phyloP scores from a whole-genome alignment of 2,329 filamentous ascomycete genomes.

The Dryadomyces sulphureus region DNA sequence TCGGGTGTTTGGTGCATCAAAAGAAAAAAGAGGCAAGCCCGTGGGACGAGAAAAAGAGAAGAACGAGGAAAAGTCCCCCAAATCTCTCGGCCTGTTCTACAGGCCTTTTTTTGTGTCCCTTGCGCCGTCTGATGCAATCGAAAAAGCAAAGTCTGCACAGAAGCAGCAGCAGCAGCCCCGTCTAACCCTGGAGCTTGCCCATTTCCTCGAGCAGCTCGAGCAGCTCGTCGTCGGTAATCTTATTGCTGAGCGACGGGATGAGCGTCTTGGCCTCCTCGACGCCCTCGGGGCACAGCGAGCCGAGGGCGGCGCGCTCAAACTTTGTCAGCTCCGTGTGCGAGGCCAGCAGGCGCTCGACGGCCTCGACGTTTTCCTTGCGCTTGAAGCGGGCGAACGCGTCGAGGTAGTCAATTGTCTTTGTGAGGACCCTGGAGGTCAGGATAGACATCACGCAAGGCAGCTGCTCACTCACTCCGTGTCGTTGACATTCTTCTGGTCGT shows the following conservation, averaged over 20 bases:
- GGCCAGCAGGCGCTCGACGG: slow-evolving; percentile 77
- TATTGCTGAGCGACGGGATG: slow-evolving; percentile 76
- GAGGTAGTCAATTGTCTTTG: slow-evolving; percentile 82
- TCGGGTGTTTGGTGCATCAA: neutral
- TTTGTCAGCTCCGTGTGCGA: slow-evolving; percentile 68
- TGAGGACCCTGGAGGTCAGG: slow-evolving; percentile 45
- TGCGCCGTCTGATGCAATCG: slow-evolving; percentile 4
- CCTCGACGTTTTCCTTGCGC: slow-evolving; percentile 84
- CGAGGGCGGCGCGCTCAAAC: slow-evolving; percentile 87
- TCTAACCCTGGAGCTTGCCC: slow-evolving; percentile 49
- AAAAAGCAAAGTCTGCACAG: neutral
- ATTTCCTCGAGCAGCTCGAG: slow-evolving; percentile 84
- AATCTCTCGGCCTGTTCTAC: neutral
- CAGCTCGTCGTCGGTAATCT: slow-evolving; percentile 80
- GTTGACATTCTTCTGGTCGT: slow-evolving; percentile 67
- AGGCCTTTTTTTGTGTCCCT: slow-evolving; percentile 2
- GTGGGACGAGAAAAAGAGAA: too few species aligned
- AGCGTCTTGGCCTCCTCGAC: slow-evolving; percentile 94
- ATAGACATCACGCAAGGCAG: neutral
- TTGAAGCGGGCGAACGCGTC: slow-evolving; percentile 94
- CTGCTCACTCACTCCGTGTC: slow-evolving; percentile 55
- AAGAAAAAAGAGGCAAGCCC: too few species aligned
- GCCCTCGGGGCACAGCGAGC: slow-evolving; percentile 80
- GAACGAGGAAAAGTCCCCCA: too few species aligned
- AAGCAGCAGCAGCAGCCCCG: neutral